Base-by-base conservation (phyloP, 1,284 basidiomycete species). In the Vanrija humicola region DNA sequence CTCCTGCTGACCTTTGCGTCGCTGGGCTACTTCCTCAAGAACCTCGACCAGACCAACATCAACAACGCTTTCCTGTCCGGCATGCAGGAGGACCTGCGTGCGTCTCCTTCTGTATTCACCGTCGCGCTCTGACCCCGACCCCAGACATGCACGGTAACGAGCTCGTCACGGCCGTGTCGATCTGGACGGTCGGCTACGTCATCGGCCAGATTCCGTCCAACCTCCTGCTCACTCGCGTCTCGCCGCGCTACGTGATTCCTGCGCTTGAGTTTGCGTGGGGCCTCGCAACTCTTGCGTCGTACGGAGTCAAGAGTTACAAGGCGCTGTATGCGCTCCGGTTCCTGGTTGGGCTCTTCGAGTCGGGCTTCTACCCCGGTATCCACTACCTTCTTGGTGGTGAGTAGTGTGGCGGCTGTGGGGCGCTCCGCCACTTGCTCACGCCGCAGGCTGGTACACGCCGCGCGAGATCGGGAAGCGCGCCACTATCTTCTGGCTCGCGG, bases 101-200 rank as follows among this genome's bases (percentile, higher is more conserved):
- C 18, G 39, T 19, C 28, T 2, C 28, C 28, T 23, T 23, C 21
- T 23, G 21, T n/a, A n/a, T n/a, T n/a, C n/a, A n/a, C n/a, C n/a
- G n/a, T n/a, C n/a, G n/a, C n/a, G n/a, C n/a, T n/a, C n/a, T 23
- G 21, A 23, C 21, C 21, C 21, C 21, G 21, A 60, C 64, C 42
- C 62, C 69, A 5, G 38, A 45, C 51, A 64, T 70, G 66, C 65
- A 59, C 25, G 56, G 61, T 26, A 67, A 73, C 52, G 54, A 75
- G 61, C 63, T 71, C n/a, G 67, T 70, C 23, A 70, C 66, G 5
- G 63, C 67, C 12, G 59, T 53, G 1, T 64, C 67, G 1, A 65
- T 72, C 45, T 74, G 65, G 64, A 72, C 69, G 0, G 66, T 67
- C 6, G 73, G 73, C 28, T 73, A 73, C 48, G 66, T 65, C 9